Percentiles rank a stretch among this genome's conserved stretches.
These are phyloP conservation scores for Schizosaccharomyces versatilis DNA, from an alignment of 1,139 yeast species.

Conservation along the genomic window DNA sequence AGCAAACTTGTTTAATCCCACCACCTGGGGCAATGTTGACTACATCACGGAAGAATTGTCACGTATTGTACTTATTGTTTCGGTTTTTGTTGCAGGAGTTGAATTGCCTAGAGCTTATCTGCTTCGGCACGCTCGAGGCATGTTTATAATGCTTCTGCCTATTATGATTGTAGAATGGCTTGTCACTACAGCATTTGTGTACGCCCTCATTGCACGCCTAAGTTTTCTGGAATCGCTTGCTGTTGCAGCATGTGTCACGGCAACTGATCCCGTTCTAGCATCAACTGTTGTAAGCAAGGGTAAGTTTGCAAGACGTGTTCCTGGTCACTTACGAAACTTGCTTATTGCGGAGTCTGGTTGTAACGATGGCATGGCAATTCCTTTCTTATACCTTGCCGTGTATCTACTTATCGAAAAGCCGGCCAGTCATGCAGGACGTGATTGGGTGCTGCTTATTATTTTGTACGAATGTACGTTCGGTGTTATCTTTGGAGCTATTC, in stretches of 20 bases:
- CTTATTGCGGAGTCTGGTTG: constrained; percentile 90
- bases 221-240: constrained; percentile 54
- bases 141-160: constrained; percentile 55
- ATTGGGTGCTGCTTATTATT: constrained; percentile 65
- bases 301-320: constrained; percentile 87
- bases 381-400: constrained; percentile 62
- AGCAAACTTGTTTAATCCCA: constrained; percentile 53
- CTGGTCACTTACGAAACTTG: constrained; percentile 81
- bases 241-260: constrained; percentile 83
- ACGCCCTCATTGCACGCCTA: constrained; percentile 68
- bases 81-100: constrained; percentile 92
- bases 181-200: constrained; percentile 62
- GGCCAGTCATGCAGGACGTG: constrained; percentile 8
- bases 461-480: constrained; percentile 81
- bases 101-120: constrained; percentile 86
- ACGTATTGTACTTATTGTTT: constrained; percentile 70
- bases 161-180: constrained; percentile 94
- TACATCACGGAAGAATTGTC: constrained; percentile 71
- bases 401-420: constrained; percentile 18
- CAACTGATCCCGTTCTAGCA: constrained; percentile 93
- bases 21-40: constrained; percentile 79
- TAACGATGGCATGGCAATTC: constrained; percentile 96
- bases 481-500: constrained; percentile 45
- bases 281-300: constrained; percentile 97
- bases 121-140: constrained; percentile 76